phyloP scores from a whole-genome alignment of 495 filamentous ascomycete genomes.

The Lophium mytilinum region DNA sequence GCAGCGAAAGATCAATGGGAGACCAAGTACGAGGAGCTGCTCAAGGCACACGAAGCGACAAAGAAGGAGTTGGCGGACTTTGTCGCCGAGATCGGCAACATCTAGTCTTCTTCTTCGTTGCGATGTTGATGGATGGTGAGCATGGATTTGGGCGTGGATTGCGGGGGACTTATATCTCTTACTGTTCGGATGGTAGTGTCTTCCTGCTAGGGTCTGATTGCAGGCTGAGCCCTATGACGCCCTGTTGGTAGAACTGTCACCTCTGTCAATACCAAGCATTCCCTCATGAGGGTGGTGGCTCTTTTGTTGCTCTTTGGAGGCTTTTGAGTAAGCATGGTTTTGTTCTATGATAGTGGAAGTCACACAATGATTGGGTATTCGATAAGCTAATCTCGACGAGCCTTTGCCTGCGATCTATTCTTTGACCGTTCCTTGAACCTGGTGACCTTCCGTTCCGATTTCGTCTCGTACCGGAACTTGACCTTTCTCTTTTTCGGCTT shows the following conservation, averaged over 20 bases:
- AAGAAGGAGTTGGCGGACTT: constrained; percentile 91
- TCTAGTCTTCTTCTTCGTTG: constrained; percentile 46
- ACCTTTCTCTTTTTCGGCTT: constrained; percentile 67
- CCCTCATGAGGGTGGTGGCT: background rate
- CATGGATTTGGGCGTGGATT: constrained; percentile 2
- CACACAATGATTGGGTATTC: too few relatives aligned
- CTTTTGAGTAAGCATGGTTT: too few relatives aligned
- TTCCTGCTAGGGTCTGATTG: background rate
- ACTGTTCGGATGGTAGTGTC: background rate
- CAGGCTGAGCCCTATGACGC: background rate
- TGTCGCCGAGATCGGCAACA: constrained; percentile 78
- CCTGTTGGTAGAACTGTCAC: background rate
- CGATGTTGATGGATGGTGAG: constrained; percentile 1
- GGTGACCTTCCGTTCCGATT: constrained; percentile 58
- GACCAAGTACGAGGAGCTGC: constrained; percentile 91
- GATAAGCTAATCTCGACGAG: background rate
- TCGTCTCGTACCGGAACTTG: constrained; percentile 88
- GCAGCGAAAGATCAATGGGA: constrained; percentile 84
- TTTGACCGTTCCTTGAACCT: constrained; percentile 2
- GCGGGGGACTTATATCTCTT: background rate
- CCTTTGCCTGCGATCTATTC: constrained; percentile 1
- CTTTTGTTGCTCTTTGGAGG: background rate
- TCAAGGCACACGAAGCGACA: constrained; percentile 72
- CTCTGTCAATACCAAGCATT: background rate
- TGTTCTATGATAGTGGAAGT: too few relatives aligned